Conservation (phyloP, 2,329 filamentous ascomycete genomes). For the Fusarium azukiicola region DNA sequence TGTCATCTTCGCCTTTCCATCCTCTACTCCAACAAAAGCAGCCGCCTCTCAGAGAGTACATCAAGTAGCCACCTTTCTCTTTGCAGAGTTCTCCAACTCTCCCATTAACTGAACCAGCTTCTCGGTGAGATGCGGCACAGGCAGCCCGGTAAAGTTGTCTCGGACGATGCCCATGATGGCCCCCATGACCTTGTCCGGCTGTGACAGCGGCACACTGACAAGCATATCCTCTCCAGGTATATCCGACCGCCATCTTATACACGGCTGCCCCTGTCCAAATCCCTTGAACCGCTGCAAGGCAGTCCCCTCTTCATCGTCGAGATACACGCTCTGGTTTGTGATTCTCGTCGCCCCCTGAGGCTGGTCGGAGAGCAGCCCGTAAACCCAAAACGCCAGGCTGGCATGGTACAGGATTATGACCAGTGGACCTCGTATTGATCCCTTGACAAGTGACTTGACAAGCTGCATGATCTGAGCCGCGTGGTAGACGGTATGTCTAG, state of each 20-base stretch:
- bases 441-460: constrained; percentile 41
- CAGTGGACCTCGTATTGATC: constrained; percentile 46
- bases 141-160: constrained; percentile 30
- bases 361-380: constrained; percentile 38
- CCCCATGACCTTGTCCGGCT: constrained; percentile 43
- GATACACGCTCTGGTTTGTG: constrained; percentile 15
- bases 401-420: constrained; percentile 56
- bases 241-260: constrained; percentile 39
- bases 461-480: constrained; percentile 55
- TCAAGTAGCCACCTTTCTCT: constrained; percentile 41
- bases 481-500: constrained; percentile 57
- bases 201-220: constrained; percentile 32
- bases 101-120: constrained; percentile 46
- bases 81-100: constrained; percentile 43
- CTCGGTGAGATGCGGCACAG: constrained; percentile 38
- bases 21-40: not conserved
- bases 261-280: constrained; percentile 39
- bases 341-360: not conserved
- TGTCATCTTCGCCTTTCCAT: not conserved
- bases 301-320: constrained; percentile 33
- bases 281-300: constrained; percentile 40
- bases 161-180: constrained; percentile 34
- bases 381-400: constrained; percentile 55
- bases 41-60: not conserved
- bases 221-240: constrained; percentile 19